Evolutionary conservation across 2,329 filamentous ascomycete species (phyloP), one percentile per base, ranked within the genome.

Genomic region (Aureobasidium sp.): DNA sequence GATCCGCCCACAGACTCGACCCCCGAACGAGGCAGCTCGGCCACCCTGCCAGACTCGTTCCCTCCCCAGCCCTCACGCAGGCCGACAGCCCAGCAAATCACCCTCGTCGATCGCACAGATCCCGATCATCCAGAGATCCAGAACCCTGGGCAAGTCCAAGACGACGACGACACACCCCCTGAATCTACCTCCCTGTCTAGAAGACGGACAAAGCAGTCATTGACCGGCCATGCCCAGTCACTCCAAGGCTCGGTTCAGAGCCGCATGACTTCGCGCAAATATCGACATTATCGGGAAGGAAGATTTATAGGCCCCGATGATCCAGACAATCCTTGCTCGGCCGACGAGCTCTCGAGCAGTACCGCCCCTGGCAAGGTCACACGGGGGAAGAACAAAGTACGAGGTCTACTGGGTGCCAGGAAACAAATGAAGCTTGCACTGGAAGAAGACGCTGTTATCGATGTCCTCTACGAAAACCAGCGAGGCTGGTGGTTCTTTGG

Each of bases 381-480:
- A 14, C 67, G 72, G n/a, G 70, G 69, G 12, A 68, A 67, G 44
- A 68, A 65, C 22, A 66, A 63, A 63, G 71, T 71, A 11, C 70
- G 71, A 58, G 66, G 64, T 8, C 39, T 71, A 5, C 55, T 73
- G 53, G 70, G 69, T 51, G 20, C 60, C 6, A 68, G 70, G 37
- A 74, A 72, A 62, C 72, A 66, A 51, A 70, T 69, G 5, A 66
- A 69, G 36, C 66, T 67, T 31, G 67, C 69, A 14, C 67, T 72
- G 27, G 75, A 77, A 17, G 71, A 74, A 27, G 73, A 77, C 49
- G 72, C 71, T 2, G 87, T 84, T 31, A 85, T 97, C 64, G 94
- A 99, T 66, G 84, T 97, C 5, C 80, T 99, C 0, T 97, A 96
- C 74, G 94, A 99, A 74, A 99, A 99, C 71, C 90, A 99, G 76